Conservation (phyloP, 2,329 filamentous ascomycete genomes). For the Aspergillus fumigatiaffinis region DNA sequence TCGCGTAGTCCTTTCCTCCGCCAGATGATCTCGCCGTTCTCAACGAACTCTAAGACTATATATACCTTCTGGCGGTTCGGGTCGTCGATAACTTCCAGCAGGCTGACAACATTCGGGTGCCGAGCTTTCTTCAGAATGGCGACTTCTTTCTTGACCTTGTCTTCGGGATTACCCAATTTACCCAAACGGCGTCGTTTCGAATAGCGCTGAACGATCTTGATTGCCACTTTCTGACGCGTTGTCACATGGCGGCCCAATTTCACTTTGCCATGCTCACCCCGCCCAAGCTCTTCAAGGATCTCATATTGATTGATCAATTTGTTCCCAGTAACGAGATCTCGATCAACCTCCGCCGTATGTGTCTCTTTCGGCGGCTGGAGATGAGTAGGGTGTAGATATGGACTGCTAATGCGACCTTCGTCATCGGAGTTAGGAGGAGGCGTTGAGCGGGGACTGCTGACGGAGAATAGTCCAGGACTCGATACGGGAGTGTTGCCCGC, state of each 20-base stretch:
- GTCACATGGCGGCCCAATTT: conserved; percentile 82
- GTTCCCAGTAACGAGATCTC: conserved; percentile 81
- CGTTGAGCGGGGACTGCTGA: conserved; percentile 29
- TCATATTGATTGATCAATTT: conserved; percentile 98
- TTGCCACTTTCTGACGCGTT: conserved; percentile 77
- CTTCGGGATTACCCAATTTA: conserved; percentile 61
- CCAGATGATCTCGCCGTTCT: conserved; percentile 92
- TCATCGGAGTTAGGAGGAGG: conserved; percentile 35
- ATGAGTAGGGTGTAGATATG: conserved; percentile 67
- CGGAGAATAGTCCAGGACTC: conserved; percentile 45
- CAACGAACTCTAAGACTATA: conserved; percentile 92
- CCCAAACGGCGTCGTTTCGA: conserved; percentile 92
- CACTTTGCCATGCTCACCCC: conserved; percentile 95
- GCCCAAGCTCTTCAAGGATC: conserved; percentile 91
- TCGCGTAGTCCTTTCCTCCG: conserved; percentile 80
- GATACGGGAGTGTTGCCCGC: conserved; percentile 46
- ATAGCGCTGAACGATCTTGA: conserved; percentile 97
- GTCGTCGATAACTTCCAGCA: conserved; percentile 96
- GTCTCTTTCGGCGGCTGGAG: conserved; percentile 76
- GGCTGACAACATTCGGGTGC: conserved; percentile 92
- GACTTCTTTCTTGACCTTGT: conserved; percentile 87
- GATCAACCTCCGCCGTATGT: conserved; percentile 85
- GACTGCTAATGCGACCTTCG: conserved; percentile 47
- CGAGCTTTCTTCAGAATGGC: conserved; percentile 98
- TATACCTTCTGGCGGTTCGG: conserved; percentile 96